Percentiles rank a stretch among this genome's conserved stretches.
phyloP scores from a whole-genome alignment of 805 yeast genomes.

The Sungouiozyma ichnusensis region DNA sequence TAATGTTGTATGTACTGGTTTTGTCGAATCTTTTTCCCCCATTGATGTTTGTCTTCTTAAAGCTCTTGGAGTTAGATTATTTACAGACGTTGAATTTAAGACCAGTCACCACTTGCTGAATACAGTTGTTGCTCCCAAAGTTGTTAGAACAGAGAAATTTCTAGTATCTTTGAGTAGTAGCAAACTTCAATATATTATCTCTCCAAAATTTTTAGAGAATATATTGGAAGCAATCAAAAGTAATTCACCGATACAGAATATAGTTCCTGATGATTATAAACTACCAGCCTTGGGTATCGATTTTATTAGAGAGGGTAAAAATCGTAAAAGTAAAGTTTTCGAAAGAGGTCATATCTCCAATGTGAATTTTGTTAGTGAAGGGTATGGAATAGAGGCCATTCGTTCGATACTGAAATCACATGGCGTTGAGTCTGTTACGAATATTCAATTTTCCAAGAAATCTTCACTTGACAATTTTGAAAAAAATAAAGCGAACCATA shows the following conservation, averaged over 20 bases:
- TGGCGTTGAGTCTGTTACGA: conserved; percentile 16
- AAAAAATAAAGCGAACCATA: background rate
- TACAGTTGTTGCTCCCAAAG: conserved; percentile 64
- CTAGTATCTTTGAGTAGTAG: conserved; percentile 54
- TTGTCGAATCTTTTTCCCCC: background rate
- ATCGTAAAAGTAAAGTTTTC: conserved; percentile 16
- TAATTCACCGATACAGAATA: conserved; percentile 7
- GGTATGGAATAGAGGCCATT: conserved; percentile 19
- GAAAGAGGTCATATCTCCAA: conserved; percentile 16
- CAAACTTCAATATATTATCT: conserved; percentile 38
- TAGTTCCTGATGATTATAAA: conserved; percentile 19
- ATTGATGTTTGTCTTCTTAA: background rate
- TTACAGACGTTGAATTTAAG: background rate
- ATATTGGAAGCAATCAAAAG: conserved; percentile 29
- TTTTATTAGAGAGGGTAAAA: conserved; percentile 8
- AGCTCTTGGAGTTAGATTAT: background rate
- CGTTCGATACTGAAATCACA: conserved; percentile 21
- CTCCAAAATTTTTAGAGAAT: conserved; percentile 44
- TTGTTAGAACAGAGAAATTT: conserved; percentile 82
- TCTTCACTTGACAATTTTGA: conserved; percentile 8
- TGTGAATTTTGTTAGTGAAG: conserved; percentile 20
- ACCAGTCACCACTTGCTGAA: conserved; percentile 21
- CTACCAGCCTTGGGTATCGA: conserved; percentile 28
- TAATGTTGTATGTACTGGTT: conserved; percentile 53
- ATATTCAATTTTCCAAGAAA: conserved; percentile 9